A percentile compares a stretch with the other conserved stretches of the same genome.
phyloP scores from a whole-genome alignment of 176 grass and related monocot species.

The Raddia guianensis region DNA sequence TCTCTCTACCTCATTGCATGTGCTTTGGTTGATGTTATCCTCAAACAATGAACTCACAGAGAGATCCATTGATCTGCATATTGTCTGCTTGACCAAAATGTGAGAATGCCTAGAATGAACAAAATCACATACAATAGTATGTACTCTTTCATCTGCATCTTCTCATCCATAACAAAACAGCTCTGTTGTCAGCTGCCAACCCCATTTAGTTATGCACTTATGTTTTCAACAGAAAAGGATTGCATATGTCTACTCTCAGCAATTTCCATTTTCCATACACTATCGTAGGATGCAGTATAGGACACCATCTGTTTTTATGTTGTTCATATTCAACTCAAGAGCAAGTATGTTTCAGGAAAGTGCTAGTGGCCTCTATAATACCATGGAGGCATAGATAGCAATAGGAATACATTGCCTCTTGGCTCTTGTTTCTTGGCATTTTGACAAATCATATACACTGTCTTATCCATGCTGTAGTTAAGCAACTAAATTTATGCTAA shows the following conservation, averaged over 20 bases:
- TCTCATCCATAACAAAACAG: background rate
- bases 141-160: background rate
- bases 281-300: background rate
- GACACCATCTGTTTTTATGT: background rate
- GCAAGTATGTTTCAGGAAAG: background rate
- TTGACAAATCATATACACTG: background rate
- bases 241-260: background rate
- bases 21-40: background rate
- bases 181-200: background rate
- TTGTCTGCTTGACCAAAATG: background rate
- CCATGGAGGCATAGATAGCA: background rate
- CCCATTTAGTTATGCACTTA: background rate
- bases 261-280: background rate
- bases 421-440: background rate
- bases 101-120: background rate
- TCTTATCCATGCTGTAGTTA: background rate
- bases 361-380: background rate
- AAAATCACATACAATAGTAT: background rate
- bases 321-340: background rate
- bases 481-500: conserved; percentile 10
- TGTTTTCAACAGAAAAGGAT: background rate
- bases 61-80: background rate
- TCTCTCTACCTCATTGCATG: background rate
- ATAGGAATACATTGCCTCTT: background rate
- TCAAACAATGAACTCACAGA: background rate